phyloP scores from a whole-genome alignment of 257 asterid species.

The Solanum chmielewskii region DNA sequence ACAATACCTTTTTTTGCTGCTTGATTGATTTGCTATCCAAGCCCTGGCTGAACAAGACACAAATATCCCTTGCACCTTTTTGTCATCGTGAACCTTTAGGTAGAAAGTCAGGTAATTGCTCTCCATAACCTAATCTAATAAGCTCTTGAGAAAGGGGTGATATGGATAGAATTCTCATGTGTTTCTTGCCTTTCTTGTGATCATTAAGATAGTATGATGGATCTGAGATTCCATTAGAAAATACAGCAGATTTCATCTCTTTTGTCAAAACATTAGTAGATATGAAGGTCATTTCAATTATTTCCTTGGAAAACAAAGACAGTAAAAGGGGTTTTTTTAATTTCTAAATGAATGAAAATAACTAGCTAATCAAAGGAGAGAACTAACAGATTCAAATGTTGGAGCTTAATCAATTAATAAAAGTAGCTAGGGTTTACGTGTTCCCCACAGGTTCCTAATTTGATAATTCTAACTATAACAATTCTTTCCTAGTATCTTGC shows the following conservation, averaged over 20 bases:
- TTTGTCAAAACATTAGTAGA: conserved; percentile 9
- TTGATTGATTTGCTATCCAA: conserved; percentile 33
- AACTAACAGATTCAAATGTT: no score
- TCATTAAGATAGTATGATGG: conserved; percentile 12
- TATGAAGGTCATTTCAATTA: conserved; percentile 1
- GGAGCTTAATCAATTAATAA: no score
- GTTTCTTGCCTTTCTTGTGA: conserved; percentile 13
- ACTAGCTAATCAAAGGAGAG: no score
- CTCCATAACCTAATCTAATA: conserved; percentile 38
- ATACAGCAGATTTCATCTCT: conserved; percentile 9
- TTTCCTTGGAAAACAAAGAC: not conserved
- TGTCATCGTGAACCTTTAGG: conserved; percentile 47
- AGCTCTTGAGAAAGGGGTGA: conserved; percentile 62
- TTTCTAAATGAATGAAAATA: no score
- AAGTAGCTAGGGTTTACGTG: no score
- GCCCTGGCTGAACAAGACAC: conserved; percentile 69
- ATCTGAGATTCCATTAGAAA: conserved; percentile 8
- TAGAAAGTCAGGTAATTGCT: conserved; percentile 42
- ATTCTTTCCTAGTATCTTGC: no score
- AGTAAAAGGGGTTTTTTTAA: no score
- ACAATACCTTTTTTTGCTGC: conserved; percentile 51
- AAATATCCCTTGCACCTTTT: conserved; percentile 20
- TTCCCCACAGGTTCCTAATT: no score
- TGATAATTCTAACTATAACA: no score
- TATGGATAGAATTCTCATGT: conserved; percentile 15